Evolutionary conservation across 371 early-diverging fungal species (phyloP).

Genomic region (Nematocida homosporus): DNA sequence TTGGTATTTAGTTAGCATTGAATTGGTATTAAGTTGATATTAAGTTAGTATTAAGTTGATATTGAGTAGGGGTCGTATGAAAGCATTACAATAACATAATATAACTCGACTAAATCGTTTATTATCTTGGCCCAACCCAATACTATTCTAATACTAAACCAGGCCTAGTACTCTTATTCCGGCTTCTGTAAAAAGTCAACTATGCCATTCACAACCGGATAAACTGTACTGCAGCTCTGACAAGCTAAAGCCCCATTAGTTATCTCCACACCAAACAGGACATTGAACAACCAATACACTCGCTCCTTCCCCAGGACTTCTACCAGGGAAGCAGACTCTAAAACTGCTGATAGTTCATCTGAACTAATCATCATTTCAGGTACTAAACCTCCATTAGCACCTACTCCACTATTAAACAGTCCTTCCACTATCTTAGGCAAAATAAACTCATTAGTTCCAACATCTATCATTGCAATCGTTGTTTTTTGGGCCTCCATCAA

Average conservation of each 20-base stretch:
- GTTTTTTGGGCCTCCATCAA: slow-evolving; percentile 24
- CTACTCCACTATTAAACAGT: neutral
- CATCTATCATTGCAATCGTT: slow-evolving; percentile 11
- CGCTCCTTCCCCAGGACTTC: neutral
- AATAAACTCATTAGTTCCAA: slow-evolving; percentile 3
- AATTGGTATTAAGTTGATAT: too few species aligned
- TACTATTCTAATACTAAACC: too few species aligned
- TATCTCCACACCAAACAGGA: slow-evolving; percentile 24
- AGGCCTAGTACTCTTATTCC: too few species aligned
- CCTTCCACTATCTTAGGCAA: slow-evolving; percentile 21
- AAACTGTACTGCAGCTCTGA: slow-evolving; percentile 2
- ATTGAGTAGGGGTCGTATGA: too few species aligned
- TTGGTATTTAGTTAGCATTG: too few species aligned
- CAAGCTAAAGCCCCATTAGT: slow-evolving; percentile 22
- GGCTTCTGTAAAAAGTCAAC: slow-evolving; percentile 24
- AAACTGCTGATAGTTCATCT: slow-evolving; percentile 12
- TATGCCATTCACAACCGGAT: slow-evolving; percentile 22
- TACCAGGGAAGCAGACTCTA: slow-evolving; percentile 1
- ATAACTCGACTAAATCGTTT: too few species aligned
- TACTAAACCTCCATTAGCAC: neutral
- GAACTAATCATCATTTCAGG: neutral
- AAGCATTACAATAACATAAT: too few species aligned
- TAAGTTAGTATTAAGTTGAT: too few species aligned
- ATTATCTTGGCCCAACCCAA: too few species aligned
- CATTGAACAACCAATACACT: slow-evolving; percentile 10